A percentile compares a stretch with the other conserved stretches of the same genome.
Evolutionary conservation across 148 eudicot species (phyloP).

Genomic region (Vaccinium vitisidaea): DNA sequence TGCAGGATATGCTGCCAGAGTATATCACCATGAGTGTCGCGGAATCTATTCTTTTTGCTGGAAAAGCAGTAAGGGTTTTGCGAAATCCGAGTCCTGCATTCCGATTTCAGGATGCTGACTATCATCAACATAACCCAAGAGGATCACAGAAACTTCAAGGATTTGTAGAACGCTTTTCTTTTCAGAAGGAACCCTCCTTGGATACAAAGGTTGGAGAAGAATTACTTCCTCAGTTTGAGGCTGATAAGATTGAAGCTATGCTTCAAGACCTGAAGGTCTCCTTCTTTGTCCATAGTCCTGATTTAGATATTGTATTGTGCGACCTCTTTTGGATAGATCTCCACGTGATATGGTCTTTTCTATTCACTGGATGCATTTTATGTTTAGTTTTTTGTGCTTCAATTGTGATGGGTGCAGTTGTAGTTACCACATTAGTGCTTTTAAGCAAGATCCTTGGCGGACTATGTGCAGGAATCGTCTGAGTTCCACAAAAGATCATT

Average conservation of each 20-base stretch:
- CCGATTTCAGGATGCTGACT: constrained; percentile 45
- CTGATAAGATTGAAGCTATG: constrained; percentile 89
- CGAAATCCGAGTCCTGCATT: constrained; percentile 87
- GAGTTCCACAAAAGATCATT: constrained; percentile 97
- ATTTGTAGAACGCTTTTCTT: constrained; percentile 35
- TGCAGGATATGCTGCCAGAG: constrained; percentile 98
- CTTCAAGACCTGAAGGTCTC: constrained; percentile 78
- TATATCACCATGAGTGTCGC: constrained; percentile 83
- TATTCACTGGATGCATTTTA: neutral
- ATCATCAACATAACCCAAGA: constrained; percentile 65
- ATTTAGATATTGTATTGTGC: constrained; percentile 1
- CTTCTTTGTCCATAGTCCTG: neutral
- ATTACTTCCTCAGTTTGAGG: constrained; percentile 88
- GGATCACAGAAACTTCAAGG: constrained; percentile 55
- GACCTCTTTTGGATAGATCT: neutral
- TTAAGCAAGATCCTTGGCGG: constrained; percentile 4
- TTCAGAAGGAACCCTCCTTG: constrained; percentile 45
- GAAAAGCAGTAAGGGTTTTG: constrained; percentile 93
- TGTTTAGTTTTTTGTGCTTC: neutral
- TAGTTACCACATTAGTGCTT: neutral
- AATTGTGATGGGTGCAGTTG: neutral
- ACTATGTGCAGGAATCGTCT: constrained; percentile 69
- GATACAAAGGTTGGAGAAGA: constrained; percentile 62
- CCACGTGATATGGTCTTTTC: neutral
- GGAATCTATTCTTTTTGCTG: constrained; percentile 93